A percentile compares a stretch with the other conserved stretches of the same genome.
These are phyloP conservation scores for Cucurbitaria berberidis DNA, from an alignment of 2,329 filamentous ascomycete species.

Conservation along the genomic window DNA sequence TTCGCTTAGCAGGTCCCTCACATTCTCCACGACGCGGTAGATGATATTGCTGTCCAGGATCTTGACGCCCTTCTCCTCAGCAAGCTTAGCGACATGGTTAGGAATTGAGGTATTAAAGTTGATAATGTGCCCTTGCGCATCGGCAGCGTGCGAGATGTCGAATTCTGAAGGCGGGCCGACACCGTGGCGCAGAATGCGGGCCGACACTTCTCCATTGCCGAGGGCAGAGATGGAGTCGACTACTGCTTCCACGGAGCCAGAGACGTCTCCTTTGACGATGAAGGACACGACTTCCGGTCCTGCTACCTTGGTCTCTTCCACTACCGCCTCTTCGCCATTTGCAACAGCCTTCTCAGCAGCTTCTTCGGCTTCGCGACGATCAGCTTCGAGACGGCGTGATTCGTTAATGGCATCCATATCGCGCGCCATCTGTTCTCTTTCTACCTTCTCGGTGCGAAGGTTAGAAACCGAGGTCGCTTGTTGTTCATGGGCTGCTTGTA, in stretches of 20 bases:
- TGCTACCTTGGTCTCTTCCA: constrained; percentile 51
- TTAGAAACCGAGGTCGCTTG: constrained; percentile 79
- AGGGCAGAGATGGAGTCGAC: constrained; percentile 76
- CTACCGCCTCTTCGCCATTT: constrained; percentile 24
- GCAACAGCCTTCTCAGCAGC: constrained; percentile 43
- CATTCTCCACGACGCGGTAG: constrained; percentile 77
- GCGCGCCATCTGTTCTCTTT: constrained; percentile 67
- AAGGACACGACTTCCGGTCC: constrained; percentile 72
- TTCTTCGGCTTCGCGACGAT: constrained; percentile 67
- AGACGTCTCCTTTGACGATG: constrained; percentile 90
- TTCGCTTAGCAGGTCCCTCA: constrained; percentile 70
- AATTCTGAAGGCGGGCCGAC: constrained; percentile 83
- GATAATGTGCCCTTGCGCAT: constrained; percentile 76
- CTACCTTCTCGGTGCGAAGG: constrained; percentile 74
- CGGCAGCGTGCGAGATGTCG: constrained; percentile 85
- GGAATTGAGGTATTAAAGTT: constrained; percentile 83
- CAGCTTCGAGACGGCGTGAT: constrained; percentile 61
- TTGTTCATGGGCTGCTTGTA: constrained; percentile 81
- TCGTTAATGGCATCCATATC: constrained; percentile 82
- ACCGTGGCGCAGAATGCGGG: constrained; percentile 76
- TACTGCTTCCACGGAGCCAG: constrained; percentile 91
- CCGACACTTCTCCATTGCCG: constrained; percentile 82
- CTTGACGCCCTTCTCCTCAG: constrained; percentile 72
- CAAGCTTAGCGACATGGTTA: constrained; percentile 70
- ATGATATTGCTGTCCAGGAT: constrained; percentile 89